Conservation (phyloP, 495 filamentous ascomycete genomes). For the Ramalina intermedia region DNA sequence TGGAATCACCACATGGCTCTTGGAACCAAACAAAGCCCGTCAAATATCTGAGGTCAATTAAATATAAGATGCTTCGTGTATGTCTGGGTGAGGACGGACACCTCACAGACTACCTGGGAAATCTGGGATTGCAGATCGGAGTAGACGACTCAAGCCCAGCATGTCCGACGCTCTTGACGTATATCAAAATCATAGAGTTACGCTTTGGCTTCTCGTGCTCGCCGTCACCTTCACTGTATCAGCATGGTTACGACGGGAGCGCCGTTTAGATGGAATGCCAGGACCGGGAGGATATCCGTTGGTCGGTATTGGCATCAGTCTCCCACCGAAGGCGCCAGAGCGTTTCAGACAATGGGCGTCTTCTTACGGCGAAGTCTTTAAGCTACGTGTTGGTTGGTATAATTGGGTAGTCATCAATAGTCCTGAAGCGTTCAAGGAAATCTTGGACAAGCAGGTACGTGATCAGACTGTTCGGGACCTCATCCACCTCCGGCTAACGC, state of each 20-base stretch:
- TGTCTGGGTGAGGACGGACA: no score
- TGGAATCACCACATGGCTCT: no score
- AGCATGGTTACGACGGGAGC: background rate
- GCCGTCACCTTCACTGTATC: background rate
- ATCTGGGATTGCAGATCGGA: no score
- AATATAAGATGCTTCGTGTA: no score
- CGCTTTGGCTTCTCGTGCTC: background rate
- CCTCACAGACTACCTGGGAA: no score
- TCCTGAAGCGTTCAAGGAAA: constrained; percentile 25
- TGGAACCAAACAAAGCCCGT: no score
- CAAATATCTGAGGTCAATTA: no score
- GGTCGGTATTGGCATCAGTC: constrained; percentile 15
- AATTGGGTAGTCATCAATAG: constrained; percentile 29
- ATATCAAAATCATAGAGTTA: background rate
- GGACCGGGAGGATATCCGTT: constrained; percentile 9
- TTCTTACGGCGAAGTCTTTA: constrained; percentile 23
- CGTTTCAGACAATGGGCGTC: constrained; percentile 18
- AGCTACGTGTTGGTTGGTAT: constrained; percentile 25
- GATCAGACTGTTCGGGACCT: no score
- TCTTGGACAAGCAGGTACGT: constrained; percentile 24
- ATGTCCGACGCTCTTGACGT: background rate
- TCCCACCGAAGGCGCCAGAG: constrained; percentile 12
- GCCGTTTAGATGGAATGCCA: background rate
- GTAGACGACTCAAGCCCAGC: no score
- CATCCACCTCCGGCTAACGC: no score